A percentile compares a stretch with the other conserved stretches of the same genome.
These are phyloP conservation scores for Pseudogymnoascus sp. DNA, from an alignment of 2,329 filamentous ascomycete genomes.

Conservation along the genomic window DNA sequence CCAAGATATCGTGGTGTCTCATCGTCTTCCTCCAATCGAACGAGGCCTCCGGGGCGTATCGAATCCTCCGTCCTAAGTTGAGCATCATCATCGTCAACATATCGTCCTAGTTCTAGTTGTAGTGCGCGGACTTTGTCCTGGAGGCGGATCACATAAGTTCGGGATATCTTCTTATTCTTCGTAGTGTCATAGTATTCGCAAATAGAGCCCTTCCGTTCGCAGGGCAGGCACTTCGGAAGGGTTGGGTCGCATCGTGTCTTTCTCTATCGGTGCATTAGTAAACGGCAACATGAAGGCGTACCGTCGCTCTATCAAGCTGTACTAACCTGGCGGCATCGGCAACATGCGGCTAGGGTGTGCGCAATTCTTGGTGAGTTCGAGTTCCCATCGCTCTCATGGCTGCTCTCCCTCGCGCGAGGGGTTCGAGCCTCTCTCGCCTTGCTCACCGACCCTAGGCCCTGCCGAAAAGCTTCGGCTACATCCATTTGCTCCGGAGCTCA, in stretches of 20 bases:
- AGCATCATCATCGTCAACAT: conserved; percentile 68
- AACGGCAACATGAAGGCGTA: conserved; percentile 10
- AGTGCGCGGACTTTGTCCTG: conserved; percentile 78
- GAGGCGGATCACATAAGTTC: conserved; percentile 85
- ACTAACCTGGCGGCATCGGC: conserved; percentile 68
- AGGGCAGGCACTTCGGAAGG: conserved; percentile 83
- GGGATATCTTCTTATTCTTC: conserved; percentile 76
- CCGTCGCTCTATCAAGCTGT: conserved; percentile 6
- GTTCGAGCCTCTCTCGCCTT: conserved; percentile 26
- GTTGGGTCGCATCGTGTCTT: conserved; percentile 95
- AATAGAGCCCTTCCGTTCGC: conserved; percentile 79
- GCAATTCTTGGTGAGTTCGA: conserved; percentile 56
- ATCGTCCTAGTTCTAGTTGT: conserved; percentile 71
- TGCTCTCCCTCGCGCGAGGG: conserved; percentile 25
- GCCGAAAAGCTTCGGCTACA: conserved; percentile 51
- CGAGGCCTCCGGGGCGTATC: conserved; percentile 76
- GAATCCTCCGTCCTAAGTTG: conserved; percentile 73
- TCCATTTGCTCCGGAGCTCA: conserved; percentile 42
- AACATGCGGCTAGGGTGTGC: conserved; percentile 73
- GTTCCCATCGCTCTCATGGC: conserved; percentile 42
- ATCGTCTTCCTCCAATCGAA: conserved; percentile 76
- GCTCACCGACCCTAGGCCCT: conserved; percentile 40
- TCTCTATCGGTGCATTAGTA: conserved; percentile 47
- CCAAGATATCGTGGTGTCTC: conserved; percentile 84
- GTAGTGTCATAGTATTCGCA: conserved; percentile 95